Percentiles rank a stretch among this genome's conserved stretches.
These are phyloP conservation scores for Stylosanthes scabra DNA, from an alignment of 331 rosid species.

Conservation along the genomic window DNA sequence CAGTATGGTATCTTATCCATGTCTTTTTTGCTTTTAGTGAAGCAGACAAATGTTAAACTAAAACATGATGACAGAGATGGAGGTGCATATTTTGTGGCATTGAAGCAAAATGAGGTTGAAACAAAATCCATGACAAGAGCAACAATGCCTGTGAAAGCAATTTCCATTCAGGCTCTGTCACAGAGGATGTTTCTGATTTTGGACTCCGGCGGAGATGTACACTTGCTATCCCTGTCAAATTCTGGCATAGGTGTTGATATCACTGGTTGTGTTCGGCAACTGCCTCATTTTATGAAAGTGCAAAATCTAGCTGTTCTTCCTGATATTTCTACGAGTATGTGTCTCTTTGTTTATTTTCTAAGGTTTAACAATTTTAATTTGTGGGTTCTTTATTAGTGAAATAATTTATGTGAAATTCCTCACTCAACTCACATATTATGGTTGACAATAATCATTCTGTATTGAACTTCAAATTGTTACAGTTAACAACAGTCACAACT, in stretches of 20 bases:
- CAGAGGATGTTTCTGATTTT: constrained; percentile 67
- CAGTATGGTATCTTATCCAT: constrained; percentile 41
- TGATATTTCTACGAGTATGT: constrained; percentile 66
- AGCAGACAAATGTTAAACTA: constrained; percentile 61
- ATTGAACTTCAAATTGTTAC: background rate
- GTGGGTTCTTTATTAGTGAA: constrained; percentile 23
- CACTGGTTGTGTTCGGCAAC: constrained; percentile 53
- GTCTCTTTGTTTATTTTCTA: constrained; percentile 23
- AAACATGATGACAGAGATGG: constrained; percentile 58
- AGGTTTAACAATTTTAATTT: constrained; percentile 14
- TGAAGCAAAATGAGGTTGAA: constrained; percentile 56
- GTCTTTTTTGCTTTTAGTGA: constrained; percentile 57
- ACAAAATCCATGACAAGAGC: constrained; percentile 44
- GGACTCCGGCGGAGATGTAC: constrained; percentile 85
- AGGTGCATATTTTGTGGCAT: constrained; percentile 67
- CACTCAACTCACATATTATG: background rate
- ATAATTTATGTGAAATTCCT: constrained; percentile 5
- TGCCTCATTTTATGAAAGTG: constrained; percentile 71
- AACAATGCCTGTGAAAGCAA: constrained; percentile 55
- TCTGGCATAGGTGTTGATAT: constrained; percentile 62
- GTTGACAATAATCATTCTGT: background rate
- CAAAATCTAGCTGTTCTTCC: constrained; percentile 71
- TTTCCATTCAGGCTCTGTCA: constrained; percentile 81
- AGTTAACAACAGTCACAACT: background rate
- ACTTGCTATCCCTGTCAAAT: constrained; percentile 61